Evolutionary conservation across 2,329 filamentous ascomycete species (phyloP), one percentile per base, ranked within the genome.

Genomic region (Phialemonium atrogriseum): DNA sequence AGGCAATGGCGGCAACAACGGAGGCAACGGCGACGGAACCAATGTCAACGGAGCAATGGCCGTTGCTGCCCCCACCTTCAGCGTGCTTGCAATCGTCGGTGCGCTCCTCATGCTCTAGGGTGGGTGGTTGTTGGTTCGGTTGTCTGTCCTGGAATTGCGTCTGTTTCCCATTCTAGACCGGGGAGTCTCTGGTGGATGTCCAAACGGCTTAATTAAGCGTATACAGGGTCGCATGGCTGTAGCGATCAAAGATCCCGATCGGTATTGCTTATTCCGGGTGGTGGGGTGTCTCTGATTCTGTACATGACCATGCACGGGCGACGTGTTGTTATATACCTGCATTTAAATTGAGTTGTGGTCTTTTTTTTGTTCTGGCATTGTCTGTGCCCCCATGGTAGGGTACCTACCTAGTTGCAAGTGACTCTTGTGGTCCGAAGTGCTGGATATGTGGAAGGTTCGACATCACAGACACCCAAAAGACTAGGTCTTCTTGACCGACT

Each of bases 81-180:
- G 54, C 24, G 53, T 74, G 27, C 40, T 67, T 30, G 60, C 49
- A 37, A 37, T 67, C 20, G 65, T 44, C 30, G 43, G 52, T 33
- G 58, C 56, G 20, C 55, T 59, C 35, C 52, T 70, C 36, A 42
- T 71, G 44, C 51, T 73, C 30, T 58, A 52, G 35, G 56, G 38
- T 55, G 51, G 37, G 23, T 10, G 19, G 28, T 18, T 7, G 17
- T 18, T 17, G 7, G 15, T 27, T 17, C n/a, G n/a, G n/a, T n/a
- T n/a, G n/a, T n/a, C n/a, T n/a, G n/a, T n/a, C n/a, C n/a, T n/a
- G n/a, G n/a, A n/a, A n/a, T n/a, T 28, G 6, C 12, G 24, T 27
- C 3, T 27, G 8, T 16, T 16, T 17, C 25, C 25, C 10, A n/a
- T n/a, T 11, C 17, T 20, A 28, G 16, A 20, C 16, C 17, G 17